Percentiles rank a stretch among this genome's conserved stretches.
Evolutionary conservation across 1,284 basidiomycete genomes (phyloP).

Genomic region (Anthracocystis panici-leucophaei): DNA sequence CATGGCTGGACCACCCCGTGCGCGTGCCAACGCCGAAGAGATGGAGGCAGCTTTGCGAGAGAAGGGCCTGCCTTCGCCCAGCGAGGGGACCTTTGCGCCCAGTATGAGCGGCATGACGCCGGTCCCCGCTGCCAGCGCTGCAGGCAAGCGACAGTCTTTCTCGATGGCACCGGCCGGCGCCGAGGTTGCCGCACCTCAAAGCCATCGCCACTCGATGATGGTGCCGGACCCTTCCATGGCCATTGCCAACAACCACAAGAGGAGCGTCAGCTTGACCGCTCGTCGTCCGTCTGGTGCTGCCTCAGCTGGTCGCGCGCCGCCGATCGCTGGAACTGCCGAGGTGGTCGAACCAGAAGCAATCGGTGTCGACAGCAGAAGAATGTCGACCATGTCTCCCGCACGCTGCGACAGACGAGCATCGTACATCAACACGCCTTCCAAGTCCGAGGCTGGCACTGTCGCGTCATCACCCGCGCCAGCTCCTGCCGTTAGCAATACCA

Average conservation of each 20-base stretch:
- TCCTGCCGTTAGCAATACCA: conserved; percentile 26
- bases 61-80: conserved; percentile 44
- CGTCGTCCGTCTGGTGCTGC: conserved; percentile 29
- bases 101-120: conserved; percentile 31
- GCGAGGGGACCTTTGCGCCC: conserved; percentile 28
- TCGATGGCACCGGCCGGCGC: conserved; percentile 12
- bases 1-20: conserved; percentile 66
- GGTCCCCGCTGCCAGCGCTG: conserved; percentile 23
- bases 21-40: conserved; percentile 65
- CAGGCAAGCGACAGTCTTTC: conserved; percentile 29
- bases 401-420: conserved; percentile 23
- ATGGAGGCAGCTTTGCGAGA: conserved; percentile 61
- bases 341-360: conserved; percentile 13
- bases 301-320: conserved; percentile 12
- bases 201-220: conserved; percentile 50
- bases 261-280: conserved; percentile 52
- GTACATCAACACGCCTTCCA: conserved; percentile 22
- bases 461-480: conserved; percentile 24
- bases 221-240: conserved; percentile 37
- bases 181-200: conserved; percentile 11
- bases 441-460: conserved; percentile 15
- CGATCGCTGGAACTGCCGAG: conserved; percentile 5
- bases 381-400: conserved; percentile 29
- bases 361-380: conserved; percentile 17
- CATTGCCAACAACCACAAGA: conserved; percentile 51